These are phyloP conservation scores for Verticillium albo-atrum DNA, from an alignment of 2,329 filamentous ascomycete species.

Conservation along the genomic window DNA sequence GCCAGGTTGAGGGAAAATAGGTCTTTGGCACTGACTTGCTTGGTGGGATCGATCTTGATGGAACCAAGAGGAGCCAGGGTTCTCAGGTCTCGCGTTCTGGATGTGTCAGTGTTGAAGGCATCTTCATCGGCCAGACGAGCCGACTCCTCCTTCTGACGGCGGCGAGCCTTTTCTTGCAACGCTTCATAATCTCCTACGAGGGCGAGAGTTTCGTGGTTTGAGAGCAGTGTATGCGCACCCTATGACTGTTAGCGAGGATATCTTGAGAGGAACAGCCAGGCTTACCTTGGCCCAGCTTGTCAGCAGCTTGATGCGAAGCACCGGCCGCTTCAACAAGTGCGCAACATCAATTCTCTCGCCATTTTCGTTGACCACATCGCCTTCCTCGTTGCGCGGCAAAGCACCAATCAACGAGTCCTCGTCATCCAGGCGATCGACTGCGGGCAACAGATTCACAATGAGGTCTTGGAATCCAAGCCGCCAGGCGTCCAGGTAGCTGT, in stretches of 20 bases:
- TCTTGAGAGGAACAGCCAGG: neutral
- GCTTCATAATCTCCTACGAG: constrained; percentile 55
- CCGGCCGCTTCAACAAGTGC: constrained; percentile 82
- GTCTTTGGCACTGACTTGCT: constrained; percentile 86
- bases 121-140: constrained; percentile 80
- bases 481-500: constrained; percentile 84
- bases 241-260: constrained; percentile 14
- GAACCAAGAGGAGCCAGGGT: constrained; percentile 68
- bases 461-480: constrained; percentile 91
- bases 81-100: constrained; percentile 71
- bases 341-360: constrained; percentile 93
- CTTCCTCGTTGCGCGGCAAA: constrained; percentile 57
- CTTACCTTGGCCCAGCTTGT: constrained; percentile 73
- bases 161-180: constrained; percentile 72
- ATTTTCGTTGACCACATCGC: constrained; percentile 65
- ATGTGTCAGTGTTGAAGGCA: constrained; percentile 77
- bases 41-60: constrained; percentile 67
- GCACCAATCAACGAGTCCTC: constrained; percentile 56
- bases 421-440: constrained; percentile 47
- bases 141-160: constrained; percentile 57
- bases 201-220: constrained; percentile 39
- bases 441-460: constrained; percentile 84
- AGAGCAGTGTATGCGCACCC: constrained; percentile 53
- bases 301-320: constrained; percentile 85
- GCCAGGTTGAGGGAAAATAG: constrained; percentile 79